phyloP scores from a whole-genome alignment of 2,329 filamentous ascomycete species.

The Pezicula rhizophila region DNA sequence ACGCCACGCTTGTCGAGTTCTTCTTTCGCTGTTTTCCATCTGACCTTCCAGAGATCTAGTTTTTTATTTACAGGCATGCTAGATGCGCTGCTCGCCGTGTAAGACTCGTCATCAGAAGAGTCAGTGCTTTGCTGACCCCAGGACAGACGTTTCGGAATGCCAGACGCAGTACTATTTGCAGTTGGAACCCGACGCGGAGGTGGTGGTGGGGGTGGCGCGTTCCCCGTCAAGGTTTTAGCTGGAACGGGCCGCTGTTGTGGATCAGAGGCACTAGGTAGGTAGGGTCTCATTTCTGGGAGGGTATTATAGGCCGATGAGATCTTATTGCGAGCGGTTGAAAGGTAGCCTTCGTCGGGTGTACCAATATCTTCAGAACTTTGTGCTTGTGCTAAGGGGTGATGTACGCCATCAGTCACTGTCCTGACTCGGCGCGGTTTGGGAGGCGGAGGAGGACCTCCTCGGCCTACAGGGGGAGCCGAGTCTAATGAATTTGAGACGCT shows the following conservation, averaged over 20 bases:
- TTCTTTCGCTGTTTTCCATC: slow-evolving; percentile 60
- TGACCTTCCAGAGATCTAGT: slow-evolving; percentile 64
- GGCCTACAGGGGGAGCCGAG: slow-evolving; percentile 32
- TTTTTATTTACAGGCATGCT: slow-evolving; percentile 51
- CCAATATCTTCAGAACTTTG: slow-evolving; percentile 20
- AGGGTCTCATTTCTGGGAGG: slow-evolving; percentile 25
- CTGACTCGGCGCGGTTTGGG: slow-evolving; percentile 18
- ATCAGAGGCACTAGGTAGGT: slow-evolving; percentile 16
- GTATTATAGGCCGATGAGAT: slow-evolving; percentile 26
- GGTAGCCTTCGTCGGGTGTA: slow-evolving; percentile 18
- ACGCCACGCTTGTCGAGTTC: slow-evolving; percentile 60
- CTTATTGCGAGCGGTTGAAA: slow-evolving; percentile 22
- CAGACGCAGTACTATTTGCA: not conserved
- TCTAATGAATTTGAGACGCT: slow-evolving; percentile 26
- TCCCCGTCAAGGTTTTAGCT: slow-evolving; percentile 4
- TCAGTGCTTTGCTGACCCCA: slow-evolving; percentile 16
- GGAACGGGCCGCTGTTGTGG: not conserved
- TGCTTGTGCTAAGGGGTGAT: slow-evolving; percentile 22
- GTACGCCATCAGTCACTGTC: slow-evolving; percentile 1
- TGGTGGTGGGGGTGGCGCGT: slow-evolving; percentile 13
- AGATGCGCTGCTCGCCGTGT: slow-evolving; percentile 6
- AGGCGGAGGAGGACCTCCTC: slow-evolving; percentile 31
- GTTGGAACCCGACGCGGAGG: slow-evolving; percentile 14
- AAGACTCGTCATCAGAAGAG: slow-evolving; percentile 22
- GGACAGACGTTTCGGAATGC: slow-evolving; percentile 13